A percentile compares a stretch with the other conserved stretches of the same genome.
Conservation (phyloP, 139 green algal genomes). For the Microglena sp. region DNA sequence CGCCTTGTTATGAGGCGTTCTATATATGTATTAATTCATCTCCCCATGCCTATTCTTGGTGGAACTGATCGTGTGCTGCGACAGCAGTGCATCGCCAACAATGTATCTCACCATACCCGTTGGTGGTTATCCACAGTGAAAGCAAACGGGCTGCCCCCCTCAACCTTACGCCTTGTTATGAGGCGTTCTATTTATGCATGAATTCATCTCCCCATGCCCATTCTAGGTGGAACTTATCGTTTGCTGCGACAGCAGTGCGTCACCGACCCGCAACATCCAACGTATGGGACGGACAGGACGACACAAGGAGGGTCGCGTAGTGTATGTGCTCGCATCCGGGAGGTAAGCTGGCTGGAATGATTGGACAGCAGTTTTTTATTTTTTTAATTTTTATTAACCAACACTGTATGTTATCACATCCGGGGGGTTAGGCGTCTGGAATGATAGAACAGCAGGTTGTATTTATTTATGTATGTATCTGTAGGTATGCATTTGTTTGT, state of each 20-base stretch:
- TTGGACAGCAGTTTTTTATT: not conserved
- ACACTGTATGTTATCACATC: not conserved
- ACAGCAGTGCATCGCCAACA: constrained; percentile 63
- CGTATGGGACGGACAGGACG: constrained; percentile 89
- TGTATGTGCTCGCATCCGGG: constrained; percentile 70
- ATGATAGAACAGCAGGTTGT: no score
- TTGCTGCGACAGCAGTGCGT: constrained; percentile 75
- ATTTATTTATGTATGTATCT: no score
- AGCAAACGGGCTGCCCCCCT: no score
- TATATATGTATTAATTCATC: no score
- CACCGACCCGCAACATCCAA: constrained; percentile 71
- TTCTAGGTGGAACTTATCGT: constrained; percentile 85
- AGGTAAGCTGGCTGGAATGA: no score
- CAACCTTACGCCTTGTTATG: no score
- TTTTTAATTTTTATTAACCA: not conserved
- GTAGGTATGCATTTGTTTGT: constrained; percentile 2
- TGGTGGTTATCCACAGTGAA: no score
- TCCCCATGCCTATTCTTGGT: constrained; percentile 57
- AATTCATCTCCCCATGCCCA: no score
- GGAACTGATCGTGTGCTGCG: constrained; percentile 90
- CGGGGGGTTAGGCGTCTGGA: no score
- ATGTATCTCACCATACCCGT: no score
- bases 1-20: no score
- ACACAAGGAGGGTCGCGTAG: constrained; percentile 66
- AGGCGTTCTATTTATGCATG: no score